These are phyloP conservation scores for Talaromyces proteolyticus DNA, from an alignment of 495 filamentous ascomycete genomes.

Conservation along the genomic window DNA sequence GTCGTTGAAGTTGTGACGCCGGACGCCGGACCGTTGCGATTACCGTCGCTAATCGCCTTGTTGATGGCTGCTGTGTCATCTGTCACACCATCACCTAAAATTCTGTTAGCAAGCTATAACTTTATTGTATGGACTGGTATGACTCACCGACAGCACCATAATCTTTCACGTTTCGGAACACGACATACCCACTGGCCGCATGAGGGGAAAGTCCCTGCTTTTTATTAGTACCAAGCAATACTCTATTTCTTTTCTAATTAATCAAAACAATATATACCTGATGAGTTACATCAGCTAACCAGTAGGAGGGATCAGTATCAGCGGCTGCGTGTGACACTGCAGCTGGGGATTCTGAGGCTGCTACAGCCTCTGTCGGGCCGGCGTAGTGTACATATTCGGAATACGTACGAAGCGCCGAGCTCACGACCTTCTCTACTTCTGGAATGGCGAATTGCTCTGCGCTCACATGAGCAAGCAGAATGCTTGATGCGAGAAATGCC, in stretches of 20 bases:
- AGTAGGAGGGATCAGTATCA: conserved; percentile 42
- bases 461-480: conserved; percentile 14
- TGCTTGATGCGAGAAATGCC: not conserved
- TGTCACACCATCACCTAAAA: conserved; percentile 50
- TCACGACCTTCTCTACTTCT: conserved; percentile 14
- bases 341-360: not conserved
- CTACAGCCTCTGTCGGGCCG: conserved; percentile 9
- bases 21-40: conserved; percentile 43
- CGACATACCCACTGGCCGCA: conserved; percentile 35
- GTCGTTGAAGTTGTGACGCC: conserved; percentile 43
- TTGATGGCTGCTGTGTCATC: conserved; percentile 65
- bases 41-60: conserved; percentile 46
- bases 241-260: too few relatives aligned
- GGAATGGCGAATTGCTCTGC: conserved; percentile 17
- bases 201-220: conserved; percentile 42
- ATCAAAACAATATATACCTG: too few relatives aligned
- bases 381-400: conserved; percentile 10
- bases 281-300: conserved; percentile 61
- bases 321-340: conserved; percentile 12
- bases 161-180: conserved; percentile 55
- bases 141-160: conserved; percentile 47
- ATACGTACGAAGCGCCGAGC: conserved; percentile 12
- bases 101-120: not conserved
- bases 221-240: too few relatives aligned
- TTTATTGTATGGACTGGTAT: not conserved